phyloP scores from a whole-genome alignment of 2,329 filamentous ascomycete genomes.

The Neonectria ditissima region DNA sequence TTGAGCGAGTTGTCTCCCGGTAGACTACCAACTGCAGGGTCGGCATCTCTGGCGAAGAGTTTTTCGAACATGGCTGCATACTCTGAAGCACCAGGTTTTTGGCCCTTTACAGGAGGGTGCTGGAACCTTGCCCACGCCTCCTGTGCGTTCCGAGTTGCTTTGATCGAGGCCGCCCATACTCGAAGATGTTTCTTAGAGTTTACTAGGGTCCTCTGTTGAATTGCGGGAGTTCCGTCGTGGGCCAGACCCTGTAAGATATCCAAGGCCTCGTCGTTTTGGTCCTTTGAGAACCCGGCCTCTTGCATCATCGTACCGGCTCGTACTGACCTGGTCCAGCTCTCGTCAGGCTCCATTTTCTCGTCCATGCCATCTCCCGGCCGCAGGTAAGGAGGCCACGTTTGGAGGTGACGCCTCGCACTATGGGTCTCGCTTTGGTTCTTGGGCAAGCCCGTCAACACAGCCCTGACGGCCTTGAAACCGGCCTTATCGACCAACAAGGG shows the following conservation, averaged over 20 bases:
- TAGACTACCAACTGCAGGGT: constrained; percentile 48
- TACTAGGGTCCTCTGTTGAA: constrained; percentile 58
- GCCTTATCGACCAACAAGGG: constrained; percentile 62
- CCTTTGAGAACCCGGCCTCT: constrained; percentile 66
- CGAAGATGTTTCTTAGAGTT: constrained; percentile 34
- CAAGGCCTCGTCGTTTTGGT: constrained; percentile 60
- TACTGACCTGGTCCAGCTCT: constrained; percentile 66
- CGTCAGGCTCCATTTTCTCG: constrained; percentile 62
- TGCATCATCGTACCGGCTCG: constrained; percentile 65
- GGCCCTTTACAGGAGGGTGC: constrained; percentile 49
- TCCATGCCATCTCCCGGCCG: constrained; percentile 70
- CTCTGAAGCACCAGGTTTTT: constrained; percentile 56
- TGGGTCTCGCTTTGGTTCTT: constrained; percentile 65
- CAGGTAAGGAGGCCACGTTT: constrained; percentile 72
- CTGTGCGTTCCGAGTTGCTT: constrained; percentile 68
- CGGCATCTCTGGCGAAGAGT: constrained; percentile 53
- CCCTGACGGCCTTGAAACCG: constrained; percentile 67
- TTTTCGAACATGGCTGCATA: constrained; percentile 73
- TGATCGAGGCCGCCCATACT: constrained; percentile 67
- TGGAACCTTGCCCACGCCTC: constrained; percentile 70
- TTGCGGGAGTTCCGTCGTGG: constrained; percentile 64
- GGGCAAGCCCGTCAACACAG: constrained; percentile 64
- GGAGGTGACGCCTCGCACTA: constrained; percentile 60
- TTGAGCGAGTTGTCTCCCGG: constrained; percentile 73
- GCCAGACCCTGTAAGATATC: constrained; percentile 65